Percentiles rank a stretch among this genome's conserved stretches.
These are phyloP conservation scores for Salinomyces thailandicus DNA, from an alignment of 2,329 filamentous ascomycete genomes.

Conservation along the genomic window DNA sequence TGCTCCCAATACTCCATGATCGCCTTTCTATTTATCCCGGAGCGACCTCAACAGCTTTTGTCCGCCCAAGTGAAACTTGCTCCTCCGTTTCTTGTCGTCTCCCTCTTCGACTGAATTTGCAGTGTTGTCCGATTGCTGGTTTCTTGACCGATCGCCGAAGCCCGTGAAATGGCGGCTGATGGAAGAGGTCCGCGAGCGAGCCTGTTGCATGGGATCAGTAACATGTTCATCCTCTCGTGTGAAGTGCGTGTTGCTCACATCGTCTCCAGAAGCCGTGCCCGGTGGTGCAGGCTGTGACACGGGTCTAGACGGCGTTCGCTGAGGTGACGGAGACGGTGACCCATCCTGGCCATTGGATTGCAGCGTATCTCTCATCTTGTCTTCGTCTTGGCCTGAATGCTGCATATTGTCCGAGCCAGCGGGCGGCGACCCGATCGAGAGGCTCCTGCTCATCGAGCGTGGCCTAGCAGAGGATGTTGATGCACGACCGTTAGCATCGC, in stretches of 20 bases:
- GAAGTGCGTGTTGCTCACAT: neutral
- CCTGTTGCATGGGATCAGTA: neutral
- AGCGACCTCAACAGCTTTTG: conserved; percentile 33
- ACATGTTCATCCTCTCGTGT: too few relatives aligned
- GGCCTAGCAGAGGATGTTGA: conserved; percentile 20
- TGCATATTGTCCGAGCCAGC: conserved; percentile 2
- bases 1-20: too few relatives aligned
- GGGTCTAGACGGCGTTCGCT: neutral
- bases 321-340: neutral
- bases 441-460: conserved; percentile 18
- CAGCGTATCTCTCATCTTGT: conserved; percentile 3
- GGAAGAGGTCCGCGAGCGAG: conserved; percentile 15
- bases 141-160: conserved; percentile 21
- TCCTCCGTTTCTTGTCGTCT: conserved; percentile 30
- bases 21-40: conserved; percentile 18
- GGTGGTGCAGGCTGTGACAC: conserved; percentile 1
- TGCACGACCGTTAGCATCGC: conserved; percentile 17
- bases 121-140: neutral
- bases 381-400: conserved; percentile 3
- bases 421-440: conserved; percentile 15
- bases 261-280: neutral
- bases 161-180: conserved; percentile 22
- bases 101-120: conserved; percentile 13
- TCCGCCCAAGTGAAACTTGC: conserved; percentile 31
- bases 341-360: conserved; percentile 1